Evolutionary conservation across 1,284 basidiomycete species (phyloP), one percentile per base, ranked within the genome.

Genomic region (Leccinum griseonigrum): DNA sequence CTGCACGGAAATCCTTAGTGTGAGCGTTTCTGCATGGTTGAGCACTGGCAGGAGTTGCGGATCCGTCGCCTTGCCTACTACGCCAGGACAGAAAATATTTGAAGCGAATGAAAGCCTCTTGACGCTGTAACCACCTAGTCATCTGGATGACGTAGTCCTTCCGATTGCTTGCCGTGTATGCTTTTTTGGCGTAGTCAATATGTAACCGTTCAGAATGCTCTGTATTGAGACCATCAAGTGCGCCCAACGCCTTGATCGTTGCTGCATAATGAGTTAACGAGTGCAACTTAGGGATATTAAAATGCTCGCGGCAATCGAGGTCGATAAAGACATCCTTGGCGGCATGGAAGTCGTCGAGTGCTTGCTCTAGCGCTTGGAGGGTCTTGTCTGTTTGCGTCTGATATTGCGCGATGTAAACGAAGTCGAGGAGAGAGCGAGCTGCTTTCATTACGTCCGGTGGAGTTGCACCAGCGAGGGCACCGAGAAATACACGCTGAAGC

Each of bases 121-220:
- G 66, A 3, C 22, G 11, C 5, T 60, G 51, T 1, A 64, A 34
- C 53, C 58, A 64, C 26, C 28, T 50, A 0, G 43, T 55, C 58
- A 64, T 64, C 13, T 65, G 59, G 22, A 64, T 31, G 4, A 34
- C 48, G n/a, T 64, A 66, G 31, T 68, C 62, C 11, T 57, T 60
- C 8, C 32, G 26, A 16, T 62, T 68, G 16, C 57, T 64, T 10
- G 59, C 60, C 0, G 22, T 4, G 22, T 66, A 68, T 1, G 54
- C 64, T n/a, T 64, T 56, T 60, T 69, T 69, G 14, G 64, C 62
- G 16, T 55, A 64, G 59, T 68, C 56, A 3, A 69, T 69, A 7
- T 67, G 66, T 11, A 69, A 54, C 2, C 59, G 38, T 40, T 69
- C 67, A 6, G 61, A 60, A 13, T 56, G 51, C 29, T 69, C 66